Evolutionary conservation across 2,329 filamentous ascomycete genomes (phyloP).

Genomic region (Chrysoporthe deuterocubensis): DNA sequence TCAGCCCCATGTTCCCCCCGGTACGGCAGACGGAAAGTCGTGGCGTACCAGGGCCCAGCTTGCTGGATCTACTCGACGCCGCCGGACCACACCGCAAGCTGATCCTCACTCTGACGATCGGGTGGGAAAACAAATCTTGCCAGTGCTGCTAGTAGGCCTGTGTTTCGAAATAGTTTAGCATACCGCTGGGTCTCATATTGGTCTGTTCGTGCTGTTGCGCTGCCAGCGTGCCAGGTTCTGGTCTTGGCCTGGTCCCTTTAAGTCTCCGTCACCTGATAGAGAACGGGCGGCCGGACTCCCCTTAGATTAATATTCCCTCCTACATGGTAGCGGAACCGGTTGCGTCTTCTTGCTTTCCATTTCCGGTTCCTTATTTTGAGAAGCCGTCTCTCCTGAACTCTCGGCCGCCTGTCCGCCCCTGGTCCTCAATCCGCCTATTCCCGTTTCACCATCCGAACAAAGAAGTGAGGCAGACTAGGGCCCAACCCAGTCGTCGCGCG

Average conservation of each 20-base stretch:
- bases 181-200: background rate
- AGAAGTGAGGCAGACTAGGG: background rate
- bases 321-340: background rate
- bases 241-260: constrained; percentile 6
- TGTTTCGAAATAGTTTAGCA: constrained; percentile 24
- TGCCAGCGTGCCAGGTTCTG: background rate
- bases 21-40: background rate
- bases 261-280: background rate
- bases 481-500: background rate
- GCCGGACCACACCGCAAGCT: background rate
- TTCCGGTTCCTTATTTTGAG: constrained; percentile 1
- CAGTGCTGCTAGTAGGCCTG: constrained; percentile 5
- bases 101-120: background rate
- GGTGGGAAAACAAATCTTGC: background rate
- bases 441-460: constrained; percentile 11
- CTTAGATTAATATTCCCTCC: background rate
- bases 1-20: background rate
- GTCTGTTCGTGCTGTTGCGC: background rate
- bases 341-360: constrained; percentile 8
- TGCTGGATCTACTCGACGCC: background rate
- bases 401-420: background rate
- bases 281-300: background rate
- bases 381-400: constrained; percentile 8
- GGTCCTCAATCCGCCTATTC: constrained; percentile 11
- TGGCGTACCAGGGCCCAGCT: constrained; percentile 12